A percentile compares a stretch with the other conserved stretches of the same genome.
Evolutionary conservation across 495 filamentous ascomycete genomes (phyloP).

Genomic region (Penicillium taxi): DNA sequence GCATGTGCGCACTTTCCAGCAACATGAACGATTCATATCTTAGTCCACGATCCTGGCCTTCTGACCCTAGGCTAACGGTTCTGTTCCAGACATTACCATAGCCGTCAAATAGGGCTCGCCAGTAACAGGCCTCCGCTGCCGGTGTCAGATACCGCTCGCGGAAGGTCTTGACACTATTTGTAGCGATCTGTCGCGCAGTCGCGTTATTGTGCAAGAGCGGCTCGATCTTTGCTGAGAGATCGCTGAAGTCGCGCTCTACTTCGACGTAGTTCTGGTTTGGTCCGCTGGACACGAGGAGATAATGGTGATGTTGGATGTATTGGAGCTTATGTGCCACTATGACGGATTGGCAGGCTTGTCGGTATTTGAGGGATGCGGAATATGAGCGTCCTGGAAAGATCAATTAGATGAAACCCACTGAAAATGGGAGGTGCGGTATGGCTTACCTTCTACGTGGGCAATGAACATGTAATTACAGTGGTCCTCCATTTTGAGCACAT

Average conservation of each 20-base stretch:
- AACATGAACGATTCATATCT: conserved; percentile 37
- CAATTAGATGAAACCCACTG: not conserved
- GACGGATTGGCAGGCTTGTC: conserved; percentile 53
- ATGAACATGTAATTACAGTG: conserved; percentile 53
- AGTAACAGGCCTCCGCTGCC: conserved; percentile 53
- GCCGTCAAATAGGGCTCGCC: conserved; percentile 43
- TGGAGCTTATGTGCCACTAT: conserved; percentile 45
- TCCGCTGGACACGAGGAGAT: conserved; percentile 35
- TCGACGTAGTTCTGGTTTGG: conserved; percentile 55
- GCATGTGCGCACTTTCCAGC: conserved; percentile 26
- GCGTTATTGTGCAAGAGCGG: conserved; percentile 36
- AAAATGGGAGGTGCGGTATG: not conserved
- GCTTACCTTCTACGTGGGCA: conserved; percentile 49
- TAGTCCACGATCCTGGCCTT: conserved; percentile 22
- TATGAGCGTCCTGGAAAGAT: conserved; percentile 35
- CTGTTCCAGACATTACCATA: conserved; percentile 41
- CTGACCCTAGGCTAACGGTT: conserved; percentile 18
- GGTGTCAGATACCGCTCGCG: conserved; percentile 51
- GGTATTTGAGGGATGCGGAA: conserved; percentile 51
- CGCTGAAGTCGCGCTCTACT: conserved; percentile 49
- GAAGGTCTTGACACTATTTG: conserved; percentile 48
- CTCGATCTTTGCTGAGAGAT: conserved; percentile 47
- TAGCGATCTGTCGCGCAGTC: conserved; percentile 45
- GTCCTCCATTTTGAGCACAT: conserved; percentile 43
- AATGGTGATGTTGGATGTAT: conserved; percentile 40